These are phyloP conservation scores for Trametes cinnabarina DNA, from an alignment of 768 basidiomycete genomes.

Conservation along the genomic window DNA sequence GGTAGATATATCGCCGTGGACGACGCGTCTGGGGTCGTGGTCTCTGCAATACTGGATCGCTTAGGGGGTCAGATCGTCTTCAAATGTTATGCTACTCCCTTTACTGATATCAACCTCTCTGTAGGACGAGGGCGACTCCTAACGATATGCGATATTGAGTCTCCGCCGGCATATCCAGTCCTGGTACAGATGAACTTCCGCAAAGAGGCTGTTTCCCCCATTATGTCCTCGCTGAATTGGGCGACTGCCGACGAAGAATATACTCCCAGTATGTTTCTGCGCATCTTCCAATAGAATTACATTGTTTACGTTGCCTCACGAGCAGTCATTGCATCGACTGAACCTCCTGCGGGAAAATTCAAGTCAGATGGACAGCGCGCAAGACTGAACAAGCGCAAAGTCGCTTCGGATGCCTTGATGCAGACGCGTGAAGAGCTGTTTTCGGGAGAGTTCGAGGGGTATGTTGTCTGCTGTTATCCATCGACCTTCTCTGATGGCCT, in stretches of 20 bases:
- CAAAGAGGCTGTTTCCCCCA: constrained; percentile 45
- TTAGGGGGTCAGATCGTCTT: constrained; percentile 60
- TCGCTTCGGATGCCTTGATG: constrained; percentile 57
- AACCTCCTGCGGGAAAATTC: constrained; percentile 54
- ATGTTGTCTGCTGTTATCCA: constrained; percentile 24
- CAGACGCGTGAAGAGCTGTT: constrained; percentile 78
- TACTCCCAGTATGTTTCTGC: constrained; percentile 50
- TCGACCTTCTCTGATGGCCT: constrained; percentile 1
- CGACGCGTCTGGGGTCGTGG: constrained; percentile 85
- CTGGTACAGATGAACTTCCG: constrained; percentile 85
- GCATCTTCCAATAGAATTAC: not conserved
- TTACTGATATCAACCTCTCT: not conserved
- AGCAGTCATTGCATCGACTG: constrained; percentile 58
- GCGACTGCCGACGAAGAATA: constrained; percentile 81
- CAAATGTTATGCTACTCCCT: not conserved
- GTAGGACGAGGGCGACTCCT: constrained; percentile 78
- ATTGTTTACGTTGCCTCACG: too few species aligned
- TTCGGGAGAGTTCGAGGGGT: constrained; percentile 88
- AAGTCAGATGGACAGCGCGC: constrained; percentile 71
- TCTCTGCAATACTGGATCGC: constrained; percentile 80
- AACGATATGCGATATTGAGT: constrained; percentile 85
- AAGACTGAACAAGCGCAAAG: constrained; percentile 75
- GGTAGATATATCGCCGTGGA: constrained; percentile 89
- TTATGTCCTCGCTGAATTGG: constrained; percentile 83
- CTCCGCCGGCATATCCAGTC: constrained; percentile 88